Base-by-base conservation (phyloP, 441 rosid species). In the Corymbia citriodora region DNA sequence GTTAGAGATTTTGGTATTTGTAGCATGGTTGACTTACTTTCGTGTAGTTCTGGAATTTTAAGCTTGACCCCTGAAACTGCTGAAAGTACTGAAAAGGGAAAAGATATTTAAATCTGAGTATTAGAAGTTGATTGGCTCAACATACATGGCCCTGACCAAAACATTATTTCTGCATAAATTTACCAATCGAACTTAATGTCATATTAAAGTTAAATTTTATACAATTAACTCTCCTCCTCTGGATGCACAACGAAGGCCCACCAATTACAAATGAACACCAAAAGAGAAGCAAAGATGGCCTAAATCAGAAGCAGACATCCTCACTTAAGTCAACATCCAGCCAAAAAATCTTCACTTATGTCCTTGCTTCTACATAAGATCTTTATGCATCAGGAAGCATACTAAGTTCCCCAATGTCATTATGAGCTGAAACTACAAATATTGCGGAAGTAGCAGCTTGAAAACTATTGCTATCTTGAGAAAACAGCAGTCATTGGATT, bases 51-150 rank as follows among this genome's bases (percentile, higher is more conserved):
- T 7, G 92, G 90, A 61, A 95, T 88, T 94, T 96, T 97, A 87
- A 95, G 93, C 91, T 93, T 91, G 86, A 95, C 94, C n/a, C 98
- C 98, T 53, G 97, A 95, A 92, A 97, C 98, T 87, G 99, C 99
- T 89, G 97, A 95, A 90, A 95, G 97, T 91, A 96, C 99, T 96
- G 95, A 92, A 92, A 94, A 87, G 61, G 59, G 74, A 86, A 90
- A 90, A 90, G 68, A 81, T 19, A 91, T 89, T 33, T 61, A 83
- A 70, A 72, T 63, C 25, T 31, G 53, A 81, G 87, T 49, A 23
- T 88, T 74, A 6, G 29, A 45, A 40, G 83, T 21, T 0, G 29
- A 40, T 74, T 29, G 7, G 9, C 16, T 36, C 83, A 74, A 74
- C 29, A 40, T 40, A 6, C 50, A 40, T 40, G 27, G 17, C 85